Evolutionary conservation across 2,329 filamentous ascomycete genomes (phyloP), one percentile per base, ranked within the genome.

Genomic region (Hypocreales sp.): DNA sequence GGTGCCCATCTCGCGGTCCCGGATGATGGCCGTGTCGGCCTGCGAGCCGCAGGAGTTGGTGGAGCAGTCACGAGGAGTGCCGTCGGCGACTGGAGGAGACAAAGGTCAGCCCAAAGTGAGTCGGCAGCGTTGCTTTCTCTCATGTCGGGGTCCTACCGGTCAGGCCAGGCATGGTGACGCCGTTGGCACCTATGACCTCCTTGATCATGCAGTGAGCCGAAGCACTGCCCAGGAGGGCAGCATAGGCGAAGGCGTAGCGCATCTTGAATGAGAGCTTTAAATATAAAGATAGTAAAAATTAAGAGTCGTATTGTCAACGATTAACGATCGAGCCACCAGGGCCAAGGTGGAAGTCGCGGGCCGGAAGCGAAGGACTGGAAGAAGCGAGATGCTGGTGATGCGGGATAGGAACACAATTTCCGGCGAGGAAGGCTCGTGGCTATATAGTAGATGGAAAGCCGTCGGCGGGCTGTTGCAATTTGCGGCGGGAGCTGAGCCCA

Each of bases 11-110:
- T 78, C 73, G 9, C 55, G 50, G 33, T 65, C 51, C 20, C 72
- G 67, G 50, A 79, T 76, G 56, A 79, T 76, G 47, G 72, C 60
- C n/a, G 74, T 79, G 44, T 79, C 74, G 32, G 64, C 68, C 47
- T 79, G 65, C n/a, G 72, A 64, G 32, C 73, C 74, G 44, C 72
- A 78, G 24, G 47, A 36, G 39, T 72, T 69, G 40, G 55, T 57
- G 27, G 66, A 57, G 48, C 72, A 79, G 52, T 79, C 72, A 42
- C 74, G 71, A 27, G 72, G 74, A 35, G 73, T 78, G 40, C 72
- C 72, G 34, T 79, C 72, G 25, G 59, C 56, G 36, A 77, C 67
- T 60, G 15, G n/a, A 20, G 11, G 12, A 13, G 16, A 16, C 5
- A 19, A 9, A 16, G 15, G 15, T 16, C 4, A 3, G 11, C 4